Evolutionary conservation across 495 filamentous ascomycete genomes (phyloP).

Genomic region (Choiromyces venosus): DNA sequence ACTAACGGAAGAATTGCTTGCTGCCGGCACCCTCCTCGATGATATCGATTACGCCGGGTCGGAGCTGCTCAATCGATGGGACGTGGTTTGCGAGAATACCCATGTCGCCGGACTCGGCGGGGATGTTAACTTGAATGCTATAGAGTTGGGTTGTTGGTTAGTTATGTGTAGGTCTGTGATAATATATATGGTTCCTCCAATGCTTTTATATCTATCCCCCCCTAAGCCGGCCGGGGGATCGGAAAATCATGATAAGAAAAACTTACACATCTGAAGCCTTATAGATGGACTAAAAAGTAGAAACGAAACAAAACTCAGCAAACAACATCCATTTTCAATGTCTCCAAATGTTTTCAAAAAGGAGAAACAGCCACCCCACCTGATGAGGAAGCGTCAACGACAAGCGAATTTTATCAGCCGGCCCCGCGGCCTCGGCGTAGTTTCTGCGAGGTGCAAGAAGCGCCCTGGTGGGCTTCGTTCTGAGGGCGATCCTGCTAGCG

Average conservation of each 20-base stretch:
- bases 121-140: conserved; percentile 97
- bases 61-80: conserved; percentile 96
- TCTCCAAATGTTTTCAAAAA: background rate
- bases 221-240: conserved; percentile 20
- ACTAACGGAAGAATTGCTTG: conserved; percentile 99
- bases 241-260: conserved; percentile 10
- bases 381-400: conserved; percentile 95
- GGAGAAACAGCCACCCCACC: conserved; percentile 54
- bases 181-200: conserved; percentile 45
- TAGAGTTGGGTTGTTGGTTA: conserved; percentile 53
- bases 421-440: conserved; percentile 76
- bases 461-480: conserved; percentile 63
- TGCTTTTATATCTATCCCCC: conserved; percentile 24
- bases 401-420: conserved; percentile 77
- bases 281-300: conserved; percentile 58
- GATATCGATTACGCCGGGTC: conserved; percentile 89
- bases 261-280: conserved; percentile 70
- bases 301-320: background rate
- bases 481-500: conserved; percentile 70
- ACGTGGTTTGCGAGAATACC: conserved; percentile 98
- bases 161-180: conserved; percentile 39
- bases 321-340: conserved; percentile 8
- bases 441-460: conserved; percentile 68
- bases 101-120: conserved; percentile 98
- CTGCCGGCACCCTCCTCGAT: conserved; percentile 85